phyloP scores from a whole-genome alignment of 768 basidiomycete genomes.

The Lactifluus pinguis region DNA sequence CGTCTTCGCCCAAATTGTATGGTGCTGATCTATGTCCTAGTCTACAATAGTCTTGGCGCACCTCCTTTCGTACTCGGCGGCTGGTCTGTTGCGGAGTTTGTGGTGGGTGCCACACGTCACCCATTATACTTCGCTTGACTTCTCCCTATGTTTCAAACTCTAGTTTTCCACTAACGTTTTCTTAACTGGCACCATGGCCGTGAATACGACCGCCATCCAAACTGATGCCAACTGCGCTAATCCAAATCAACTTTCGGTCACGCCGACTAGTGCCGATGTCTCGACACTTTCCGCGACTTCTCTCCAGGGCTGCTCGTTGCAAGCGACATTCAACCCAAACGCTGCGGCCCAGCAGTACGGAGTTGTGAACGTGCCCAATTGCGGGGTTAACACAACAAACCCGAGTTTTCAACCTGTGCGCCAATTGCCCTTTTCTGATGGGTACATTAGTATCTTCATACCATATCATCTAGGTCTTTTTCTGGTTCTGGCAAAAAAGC shows the following conservation, averaged over 20 bases:
- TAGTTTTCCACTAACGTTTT: constrained; percentile 36
- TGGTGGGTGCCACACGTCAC: constrained; percentile 26
- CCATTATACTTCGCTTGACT: background rate
- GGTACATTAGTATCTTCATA: background rate
- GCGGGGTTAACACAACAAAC: constrained; percentile 25
- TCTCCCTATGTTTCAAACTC: background rate
- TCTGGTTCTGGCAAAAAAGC: constrained; percentile 47
- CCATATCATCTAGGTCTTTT: constrained; percentile 36
- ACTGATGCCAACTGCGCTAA: constrained; percentile 41
- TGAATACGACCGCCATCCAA: constrained; percentile 43
- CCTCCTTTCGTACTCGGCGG: constrained; percentile 45
- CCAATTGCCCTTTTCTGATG: background rate
- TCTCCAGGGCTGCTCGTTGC: constrained; percentile 35
- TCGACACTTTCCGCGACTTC: constrained; percentile 39
- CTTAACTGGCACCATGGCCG: constrained; percentile 44
- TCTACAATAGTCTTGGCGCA: constrained; percentile 36
- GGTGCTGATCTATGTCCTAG: constrained; percentile 37
- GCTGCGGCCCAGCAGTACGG: constrained; percentile 41
- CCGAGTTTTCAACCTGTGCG: constrained; percentile 35
- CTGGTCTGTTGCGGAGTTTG: constrained; percentile 50
- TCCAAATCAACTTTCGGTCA: constrained; percentile 23
- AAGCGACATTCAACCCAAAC: constrained; percentile 31
- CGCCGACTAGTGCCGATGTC: constrained; percentile 23
- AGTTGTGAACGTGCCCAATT: constrained; percentile 32
- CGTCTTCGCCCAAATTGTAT: constrained; percentile 1